Evolutionary conservation across 345 rosid species (phyloP), one percentile per base, ranked within the genome.

Genomic region (Eutrema heterophyllum): DNA sequence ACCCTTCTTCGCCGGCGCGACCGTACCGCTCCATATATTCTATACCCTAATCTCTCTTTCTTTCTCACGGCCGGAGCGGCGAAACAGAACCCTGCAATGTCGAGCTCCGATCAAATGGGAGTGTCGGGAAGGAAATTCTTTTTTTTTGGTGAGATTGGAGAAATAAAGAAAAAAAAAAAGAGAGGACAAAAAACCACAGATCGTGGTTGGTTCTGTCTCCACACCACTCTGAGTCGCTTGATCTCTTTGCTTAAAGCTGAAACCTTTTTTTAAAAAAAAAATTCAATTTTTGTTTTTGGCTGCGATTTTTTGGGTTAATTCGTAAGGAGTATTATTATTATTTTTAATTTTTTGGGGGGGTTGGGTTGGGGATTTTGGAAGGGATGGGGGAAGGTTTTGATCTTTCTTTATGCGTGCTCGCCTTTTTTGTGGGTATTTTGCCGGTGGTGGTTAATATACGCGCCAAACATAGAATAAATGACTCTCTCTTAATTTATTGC

Each of bases 11-110:
- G n/a, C 78, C 86, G 72, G 48, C 55, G 79, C 81, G 82, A 78
- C 82, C 81, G 87, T 83, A 82, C 96, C 86, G 86, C 79, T 89
- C 93, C 97, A 80, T 83, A 10, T 56, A 8, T 57, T 45, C 4
- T 27, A 7, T 2, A 11, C 38, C 32, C 48, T 70, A 71, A 68
- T 55, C 54, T 8, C 40, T 76, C 6, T 21, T 16, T 38, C 21
- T 59, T 18, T 9, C 5, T 57, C 48, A 4, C 4, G 41, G 44
- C 77, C 63, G 55, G 62, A 45, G 53, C 74, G 26, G 51, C 57
- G 73, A 64, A 71, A 62, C 67, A 9, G 62, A 45, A 36, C 57
- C 54, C 41, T 53, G 68, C 76, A 84, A 79, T 84, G 83, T 45
- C 6, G 73, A 77, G 68, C 68, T 68, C 81, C 85, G 87, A 87